Percentiles rank a stretch among this genome's conserved stretches.
These are phyloP conservation scores for Yamadazyma sp. DNA, from an alignment of 805 yeast genomes.

Conservation along the genomic window DNA sequence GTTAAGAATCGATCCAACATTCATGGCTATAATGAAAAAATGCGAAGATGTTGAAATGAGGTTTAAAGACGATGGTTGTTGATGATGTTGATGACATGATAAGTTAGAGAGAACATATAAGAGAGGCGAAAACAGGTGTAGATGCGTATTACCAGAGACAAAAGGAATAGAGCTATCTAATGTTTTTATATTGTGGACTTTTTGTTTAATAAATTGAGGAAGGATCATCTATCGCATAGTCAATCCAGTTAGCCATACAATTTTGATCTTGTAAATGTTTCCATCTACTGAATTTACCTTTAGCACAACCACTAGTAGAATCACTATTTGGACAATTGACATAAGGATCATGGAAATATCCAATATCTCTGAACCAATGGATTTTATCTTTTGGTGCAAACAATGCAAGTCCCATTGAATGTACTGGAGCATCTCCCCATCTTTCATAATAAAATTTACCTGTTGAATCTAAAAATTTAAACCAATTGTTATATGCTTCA, in stretches of 20 bases:
- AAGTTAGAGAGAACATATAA: no score
- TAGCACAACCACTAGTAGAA: constrained; percentile 44
- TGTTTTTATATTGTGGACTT: no score
- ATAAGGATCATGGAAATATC: constrained; percentile 74
- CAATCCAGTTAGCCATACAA: constrained; percentile 72
- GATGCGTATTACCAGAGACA: no score
- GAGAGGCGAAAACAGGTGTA: no score
- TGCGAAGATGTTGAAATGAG: neutral
- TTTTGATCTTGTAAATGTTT: constrained; percentile 59
- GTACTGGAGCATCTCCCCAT: constrained; percentile 95
- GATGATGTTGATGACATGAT: neutral
- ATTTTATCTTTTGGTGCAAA: constrained; percentile 66
- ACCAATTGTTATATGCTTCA: constrained; percentile 64
- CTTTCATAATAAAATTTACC: constrained; percentile 89
- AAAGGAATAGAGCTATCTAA: no score
- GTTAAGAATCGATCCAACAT: constrained; percentile 37
- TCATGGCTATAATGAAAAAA: constrained; percentile 19
- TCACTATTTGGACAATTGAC: constrained; percentile 64
- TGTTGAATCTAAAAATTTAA: constrained; percentile 56
- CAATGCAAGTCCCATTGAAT: constrained; percentile 67
- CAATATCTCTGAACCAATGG: constrained; percentile 88
- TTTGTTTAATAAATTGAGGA: constrained; percentile 4
- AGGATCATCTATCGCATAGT: constrained; percentile 26
- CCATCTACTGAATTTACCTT: constrained; percentile 55
- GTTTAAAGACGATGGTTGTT: neutral